These are phyloP conservation scores for Fusarium sp. DNA, from an alignment of 2,329 filamentous ascomycete species.

Conservation along the genomic window DNA sequence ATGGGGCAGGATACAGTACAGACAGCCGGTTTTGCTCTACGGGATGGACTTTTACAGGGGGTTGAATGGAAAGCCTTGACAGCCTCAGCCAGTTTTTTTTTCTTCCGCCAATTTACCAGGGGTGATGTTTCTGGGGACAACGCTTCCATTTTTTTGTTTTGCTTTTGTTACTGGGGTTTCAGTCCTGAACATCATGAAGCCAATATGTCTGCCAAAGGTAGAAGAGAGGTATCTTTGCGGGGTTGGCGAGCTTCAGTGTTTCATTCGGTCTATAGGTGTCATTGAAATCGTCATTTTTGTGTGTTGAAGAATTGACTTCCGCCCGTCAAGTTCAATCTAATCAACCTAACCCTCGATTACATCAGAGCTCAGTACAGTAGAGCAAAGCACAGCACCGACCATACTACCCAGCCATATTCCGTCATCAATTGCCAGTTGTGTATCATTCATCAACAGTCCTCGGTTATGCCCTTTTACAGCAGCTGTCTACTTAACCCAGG, in stretches of 20 bases:
- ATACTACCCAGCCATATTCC: conserved; percentile 13
- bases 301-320: conserved; percentile 24
- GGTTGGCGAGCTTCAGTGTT: conserved; percentile 8
- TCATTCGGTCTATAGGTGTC: background rate
- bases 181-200: conserved; percentile 9
- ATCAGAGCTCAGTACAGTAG: conserved; percentile 17
- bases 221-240: conserved; percentile 8
- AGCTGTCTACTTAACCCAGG: background rate
- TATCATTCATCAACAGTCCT: background rate
- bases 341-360: conserved; percentile 14
- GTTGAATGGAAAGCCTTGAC: background rate
- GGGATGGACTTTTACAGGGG: conserved; percentile 24
- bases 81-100: conserved; percentile 23
- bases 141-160: conserved; percentile 11
- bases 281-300: conserved; percentile 10
- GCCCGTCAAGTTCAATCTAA: conserved; percentile 7
- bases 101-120: conserved; percentile 13
- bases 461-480: background rate
- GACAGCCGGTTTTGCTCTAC: conserved; percentile 23
- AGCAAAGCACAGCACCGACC: conserved; percentile 14
- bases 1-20: conserved; percentile 30
- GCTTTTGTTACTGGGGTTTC: conserved; percentile 12
- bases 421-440: conserved; percentile 18
- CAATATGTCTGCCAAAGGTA: background rate
- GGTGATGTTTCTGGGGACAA: conserved; percentile 30